A percentile compares a stretch with the other conserved stretches of the same genome.
Conservation (phyloP, 805 yeast species). For the Candida succiphila region DNA sequence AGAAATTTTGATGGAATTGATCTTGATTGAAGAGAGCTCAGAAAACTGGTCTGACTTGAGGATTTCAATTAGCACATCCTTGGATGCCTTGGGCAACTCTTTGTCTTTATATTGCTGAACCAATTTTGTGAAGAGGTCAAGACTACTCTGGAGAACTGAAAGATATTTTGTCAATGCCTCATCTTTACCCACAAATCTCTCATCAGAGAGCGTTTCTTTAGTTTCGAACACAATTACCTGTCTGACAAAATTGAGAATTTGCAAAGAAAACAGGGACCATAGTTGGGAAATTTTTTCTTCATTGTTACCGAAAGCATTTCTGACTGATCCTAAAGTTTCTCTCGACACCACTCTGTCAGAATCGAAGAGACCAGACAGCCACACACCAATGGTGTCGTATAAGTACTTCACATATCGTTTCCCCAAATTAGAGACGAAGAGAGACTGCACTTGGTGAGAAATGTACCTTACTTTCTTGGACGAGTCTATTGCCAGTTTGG, state of each 20-base stretch:
- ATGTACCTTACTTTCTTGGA: constrained; percentile 52
- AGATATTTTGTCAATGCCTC: constrained; percentile 58
- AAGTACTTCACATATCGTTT: constrained; percentile 56
- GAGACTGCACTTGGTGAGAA: constrained; percentile 58
- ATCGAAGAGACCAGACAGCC: constrained; percentile 68
- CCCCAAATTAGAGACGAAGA: constrained; percentile 36
- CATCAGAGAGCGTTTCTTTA: constrained; percentile 61
- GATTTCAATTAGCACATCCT: constrained; percentile 20
- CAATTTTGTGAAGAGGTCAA: constrained; percentile 32
- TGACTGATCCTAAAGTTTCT: constrained; percentile 36
- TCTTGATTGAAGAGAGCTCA: constrained; percentile 28
- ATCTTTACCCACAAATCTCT: constrained; percentile 53
- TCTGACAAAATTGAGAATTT: constrained; percentile 43
- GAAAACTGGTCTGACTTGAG: constrained; percentile 33
- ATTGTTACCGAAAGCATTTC: constrained; percentile 44
- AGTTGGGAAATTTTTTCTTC: constrained; percentile 44
- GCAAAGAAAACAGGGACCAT: constrained; percentile 49
- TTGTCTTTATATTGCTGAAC: constrained; percentile 4
- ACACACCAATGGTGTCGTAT: constrained; percentile 60
- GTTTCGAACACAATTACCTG: constrained; percentile 48
- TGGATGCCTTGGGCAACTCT: constrained; percentile 11
- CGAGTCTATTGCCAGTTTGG: constrained; percentile 67
- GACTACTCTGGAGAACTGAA: constrained; percentile 41
- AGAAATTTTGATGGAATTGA: constrained; percentile 31
- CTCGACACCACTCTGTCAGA: constrained; percentile 50